phyloP scores from a whole-genome alignment of 2,329 filamentous ascomycete genomes.

The Elsinoe necatrix region DNA sequence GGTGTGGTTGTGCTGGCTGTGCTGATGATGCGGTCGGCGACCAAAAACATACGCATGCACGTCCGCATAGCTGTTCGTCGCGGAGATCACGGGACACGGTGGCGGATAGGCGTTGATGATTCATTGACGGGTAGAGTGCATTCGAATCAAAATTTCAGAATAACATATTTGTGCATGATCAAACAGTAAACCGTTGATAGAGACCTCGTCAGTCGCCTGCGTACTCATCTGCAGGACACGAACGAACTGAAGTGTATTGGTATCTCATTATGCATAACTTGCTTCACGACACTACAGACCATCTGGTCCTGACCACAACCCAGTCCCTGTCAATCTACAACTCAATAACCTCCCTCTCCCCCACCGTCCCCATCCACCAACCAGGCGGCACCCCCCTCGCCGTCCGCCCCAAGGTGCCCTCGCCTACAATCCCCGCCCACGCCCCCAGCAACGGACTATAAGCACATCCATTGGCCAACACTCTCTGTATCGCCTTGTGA shows the following conservation, averaged over 20 bases:
- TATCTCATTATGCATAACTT: too few species aligned
- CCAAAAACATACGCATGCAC: constrained; percentile 13
- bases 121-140: constrained; percentile 17
- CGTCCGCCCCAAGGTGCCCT: constrained; percentile 42
- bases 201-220: too few species aligned
- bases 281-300: too few species aligned
- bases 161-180: neutral
- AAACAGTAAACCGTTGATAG: too few species aligned
- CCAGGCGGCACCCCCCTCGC: constrained; percentile 72
- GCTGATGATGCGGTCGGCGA: neutral
- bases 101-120: constrained; percentile 16
- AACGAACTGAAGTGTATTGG: too few species aligned
- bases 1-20: constrained; percentile 6
- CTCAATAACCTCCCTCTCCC: constrained; percentile 15
- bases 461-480: constrained; percentile 63
- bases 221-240: too few species aligned
- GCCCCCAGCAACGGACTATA: constrained; percentile 77
- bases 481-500: constrained; percentile 70
- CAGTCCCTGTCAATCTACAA: neutral
- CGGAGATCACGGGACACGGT: constrained; percentile 10
- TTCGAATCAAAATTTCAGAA: constrained; percentile 18
- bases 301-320: neutral
- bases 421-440: constrained; percentile 59
- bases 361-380: constrained; percentile 40
- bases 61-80: constrained; percentile 5